Percentiles rank a stretch among this genome's conserved stretches.
Evolutionary conservation across 208 protist species (phyloP).

Genomic region (Acanthamoeba castellanii): DNA sequence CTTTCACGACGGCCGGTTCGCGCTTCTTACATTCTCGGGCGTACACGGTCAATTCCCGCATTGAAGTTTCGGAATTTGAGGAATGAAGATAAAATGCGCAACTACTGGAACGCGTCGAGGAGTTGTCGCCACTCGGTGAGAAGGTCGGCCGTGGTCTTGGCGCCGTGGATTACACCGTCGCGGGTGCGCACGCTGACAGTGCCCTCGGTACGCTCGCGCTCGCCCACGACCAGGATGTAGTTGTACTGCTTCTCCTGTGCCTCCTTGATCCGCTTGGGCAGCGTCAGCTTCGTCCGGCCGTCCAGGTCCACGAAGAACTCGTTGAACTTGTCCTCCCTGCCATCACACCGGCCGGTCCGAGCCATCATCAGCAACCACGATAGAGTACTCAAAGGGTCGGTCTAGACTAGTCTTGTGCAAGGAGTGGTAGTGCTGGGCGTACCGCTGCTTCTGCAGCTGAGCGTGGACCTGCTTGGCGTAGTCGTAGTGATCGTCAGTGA

Average conservation of each 20-base stretch:
- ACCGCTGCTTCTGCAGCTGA: constrained; percentile 31
- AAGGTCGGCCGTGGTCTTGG: background rate
- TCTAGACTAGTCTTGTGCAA: background rate
- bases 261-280: constrained; percentile 96
- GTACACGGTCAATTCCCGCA: background rate
- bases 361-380: background rate
- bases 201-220: constrained; percentile 91
- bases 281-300: constrained; percentile 3
- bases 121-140: constrained; percentile 14
- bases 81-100: background rate
- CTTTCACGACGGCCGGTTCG: background rate
- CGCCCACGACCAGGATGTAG: constrained; percentile 97
- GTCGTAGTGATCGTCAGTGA: constrained; percentile 64
- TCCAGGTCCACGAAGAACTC: constrained; percentile 72
- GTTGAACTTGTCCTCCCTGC: constrained; percentile 28
- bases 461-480: constrained; percentile 39
- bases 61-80: background rate
- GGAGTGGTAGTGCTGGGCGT: background rate
- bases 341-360: background rate
- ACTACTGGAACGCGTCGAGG: background rate
- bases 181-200: constrained; percentile 95
- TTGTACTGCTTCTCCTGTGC: constrained; percentile 97
- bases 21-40: background rate
- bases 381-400: background rate
- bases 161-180: constrained; percentile 81